Conservation (phyloP, 495 filamentous ascomycete species). For the Collariella sp. region DNA sequence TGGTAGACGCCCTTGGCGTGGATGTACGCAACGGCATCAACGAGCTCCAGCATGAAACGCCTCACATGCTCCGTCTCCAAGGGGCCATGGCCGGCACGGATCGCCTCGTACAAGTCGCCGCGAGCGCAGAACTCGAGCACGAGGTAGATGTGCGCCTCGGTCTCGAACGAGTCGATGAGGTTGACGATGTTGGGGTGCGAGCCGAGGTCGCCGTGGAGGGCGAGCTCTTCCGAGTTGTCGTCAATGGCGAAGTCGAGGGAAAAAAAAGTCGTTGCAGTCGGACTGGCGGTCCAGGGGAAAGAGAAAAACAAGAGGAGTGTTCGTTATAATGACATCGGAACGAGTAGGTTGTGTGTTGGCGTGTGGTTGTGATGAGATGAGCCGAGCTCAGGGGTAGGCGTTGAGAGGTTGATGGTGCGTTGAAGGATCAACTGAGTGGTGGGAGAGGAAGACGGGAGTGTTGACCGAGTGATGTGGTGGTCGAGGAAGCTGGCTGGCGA, state of each 20-base stretch:
- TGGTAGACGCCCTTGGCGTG: conserved; percentile 88
- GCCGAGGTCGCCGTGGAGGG: conserved; percentile 68
- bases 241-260: conserved; percentile 56
- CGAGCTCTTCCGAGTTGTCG: conserved; percentile 79
- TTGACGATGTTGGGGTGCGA: conserved; percentile 90
- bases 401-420: conserved; percentile 2
- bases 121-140: conserved; percentile 95
- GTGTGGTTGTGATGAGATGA: conserved; percentile 23
- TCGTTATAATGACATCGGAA: conserved; percentile 67
- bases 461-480: conserved; percentile 4
- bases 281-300: conserved; percentile 44
- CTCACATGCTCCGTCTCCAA: conserved; percentile 93
- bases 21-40: conserved; percentile 84
- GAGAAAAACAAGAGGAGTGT: conserved; percentile 43
- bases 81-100: conserved; percentile 77
- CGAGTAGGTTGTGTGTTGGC: conserved; percentile 34
- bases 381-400: conserved; percentile 13
- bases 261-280: conserved; percentile 39
- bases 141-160: conserved; percentile 77
- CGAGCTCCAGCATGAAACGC: conserved; percentile 90
- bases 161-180: conserved; percentile 84
- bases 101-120: conserved; percentile 95
- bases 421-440: conserved; percentile 1
- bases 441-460: background rate
- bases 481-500: conserved; percentile 1